Evolutionary conservation across 306 rosid genomes (phyloP).

Genomic region (Vachellia collinsii): DNA sequence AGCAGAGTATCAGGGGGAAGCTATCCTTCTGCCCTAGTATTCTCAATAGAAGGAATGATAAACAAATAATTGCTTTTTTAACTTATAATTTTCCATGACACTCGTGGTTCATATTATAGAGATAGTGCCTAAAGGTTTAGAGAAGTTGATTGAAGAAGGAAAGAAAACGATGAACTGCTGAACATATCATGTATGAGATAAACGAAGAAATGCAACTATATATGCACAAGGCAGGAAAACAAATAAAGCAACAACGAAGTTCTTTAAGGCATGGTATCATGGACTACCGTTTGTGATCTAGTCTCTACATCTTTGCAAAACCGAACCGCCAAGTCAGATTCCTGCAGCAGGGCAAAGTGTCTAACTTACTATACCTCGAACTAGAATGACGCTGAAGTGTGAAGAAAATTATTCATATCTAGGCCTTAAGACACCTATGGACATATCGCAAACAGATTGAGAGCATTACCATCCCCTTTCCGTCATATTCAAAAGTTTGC

Average conservation of each 20-base stretch:
- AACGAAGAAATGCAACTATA: conserved; percentile 21
- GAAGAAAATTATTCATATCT: conserved; percentile 7
- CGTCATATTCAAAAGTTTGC: conserved; percentile 66
- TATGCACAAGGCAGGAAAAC: neutral
- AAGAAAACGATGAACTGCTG: neutral
- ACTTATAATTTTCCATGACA: conserved; percentile 12
- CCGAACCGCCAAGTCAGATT: conserved; percentile 74
- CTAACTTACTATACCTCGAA: conserved; percentile 32
- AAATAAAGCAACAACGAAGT: conserved; percentile 29
- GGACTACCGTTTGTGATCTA: conserved; percentile 84
- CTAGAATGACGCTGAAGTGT: conserved; percentile 20
- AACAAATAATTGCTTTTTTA: neutral
- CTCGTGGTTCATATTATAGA: neutral
- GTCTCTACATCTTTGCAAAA: conserved; percentile 95
- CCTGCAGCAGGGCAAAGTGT: conserved; percentile 53
- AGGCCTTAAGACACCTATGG: neutral
- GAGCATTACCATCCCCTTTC: conserved; percentile 67
- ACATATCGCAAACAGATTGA: conserved; percentile 7
- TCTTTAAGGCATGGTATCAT: conserved; percentile 38
- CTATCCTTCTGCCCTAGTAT: conserved; percentile 1
- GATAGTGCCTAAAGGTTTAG: conserved; percentile 3
- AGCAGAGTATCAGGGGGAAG: neutral
- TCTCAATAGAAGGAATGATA: neutral
- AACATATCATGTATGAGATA: neutral
- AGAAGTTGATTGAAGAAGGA: neutral